Evolutionary conservation across 2,329 filamentous ascomycete genomes (phyloP), one percentile per base, ranked within the genome.

Genomic region (Xylaria sp.): DNA sequence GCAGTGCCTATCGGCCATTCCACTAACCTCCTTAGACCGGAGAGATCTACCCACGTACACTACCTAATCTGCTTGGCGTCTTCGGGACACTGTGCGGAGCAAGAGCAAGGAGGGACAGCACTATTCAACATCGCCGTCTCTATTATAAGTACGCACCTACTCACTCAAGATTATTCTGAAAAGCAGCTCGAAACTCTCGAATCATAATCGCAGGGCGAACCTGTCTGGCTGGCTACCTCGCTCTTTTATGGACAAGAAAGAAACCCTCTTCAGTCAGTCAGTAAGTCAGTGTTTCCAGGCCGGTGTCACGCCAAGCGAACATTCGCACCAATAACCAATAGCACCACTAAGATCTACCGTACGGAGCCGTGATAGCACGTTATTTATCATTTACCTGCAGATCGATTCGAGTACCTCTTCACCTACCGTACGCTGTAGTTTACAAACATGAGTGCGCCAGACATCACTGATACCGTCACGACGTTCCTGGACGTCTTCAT

Each of bases 401-500:
- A 52, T 52, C 48, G 15, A 32, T n/a, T 15, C 12, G 8, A 8
- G 46, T 50, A 50, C 25, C 46, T 18, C 13, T 9, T 30, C 23
- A 34, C 32, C 32, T 34, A 12, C 9, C 10, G 32, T 34, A 10
- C 10, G 32, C 32, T 12, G 43, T 28, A 15, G 48, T 52, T 18
- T 53, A 53, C 46, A 39, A 39, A 39, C 25, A 53, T 56, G 50
- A 48, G 23, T 41, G 25, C 30, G 32, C 25, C 28, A 36, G 20
- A 65, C 45, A 50, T 41, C 30, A 23, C 43, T 46, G 25, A 39
- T 15, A 23, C 52, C 9, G 7, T 25, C 4, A 48, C 59, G 30
- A 2, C 83, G 85, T 48, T 81, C 84, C 68, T 83, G 63, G 89
- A 90, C 74, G 81, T 94, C 64, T 91, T 97, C 75, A 86, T 97